Evolutionary conservation across 441 rosid genomes (phyloP), one percentile per base, ranked within the genome.

Genomic region (Pelargonium myrrhifolium): DNA sequence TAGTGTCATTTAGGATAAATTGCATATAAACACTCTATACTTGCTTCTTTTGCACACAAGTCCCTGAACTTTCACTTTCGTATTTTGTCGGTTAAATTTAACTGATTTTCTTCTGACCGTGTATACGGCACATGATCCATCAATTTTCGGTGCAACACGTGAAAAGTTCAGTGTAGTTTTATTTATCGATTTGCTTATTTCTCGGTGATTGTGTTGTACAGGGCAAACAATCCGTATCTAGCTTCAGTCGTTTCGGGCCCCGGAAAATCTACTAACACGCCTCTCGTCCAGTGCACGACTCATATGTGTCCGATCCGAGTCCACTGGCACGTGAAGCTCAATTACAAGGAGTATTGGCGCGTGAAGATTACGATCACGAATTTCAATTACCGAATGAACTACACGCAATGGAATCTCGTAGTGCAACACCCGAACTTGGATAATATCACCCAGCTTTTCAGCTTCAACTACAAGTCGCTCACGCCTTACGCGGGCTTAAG

Each of bases 251-350:
- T 73, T 78, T 89, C 0, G 10, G 76, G 79, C 9, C 66, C 77
- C 4, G 75, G 80, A 4, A 83, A 75, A 72, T 65, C 77, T 5
- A 59, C 53, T 26, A 59, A 63, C 17, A 66, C 76, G 7, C 89
- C 85, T 22, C 62, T 83, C 21, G 71, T 89, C 89, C 92, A 87
- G 68, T 88, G 97, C 80, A 92, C 93, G 5, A 88, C 81, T 67
- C 95, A 90, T 20, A 88, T 93, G 97, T 93, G 97, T 74, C 96
- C 92, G 0, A 64, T 90, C 15, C 82, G 90, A 67, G 89, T 93
- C n/a, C 96, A 93, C 75, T 93, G 97, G 97, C 97, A 93, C 67
- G 90, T 90, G 17, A 90, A 93, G 77, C 68, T 62, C 26, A 92
- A 87, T 75, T 90, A 88, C 71, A 84, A 82, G 81, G 92, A 92